A percentile compares a stretch with the other conserved stretches of the same genome.
phyloP scores from a whole-genome alignment of 202 grass and related monocot genomes.

The Digitaria exilis region DNA sequence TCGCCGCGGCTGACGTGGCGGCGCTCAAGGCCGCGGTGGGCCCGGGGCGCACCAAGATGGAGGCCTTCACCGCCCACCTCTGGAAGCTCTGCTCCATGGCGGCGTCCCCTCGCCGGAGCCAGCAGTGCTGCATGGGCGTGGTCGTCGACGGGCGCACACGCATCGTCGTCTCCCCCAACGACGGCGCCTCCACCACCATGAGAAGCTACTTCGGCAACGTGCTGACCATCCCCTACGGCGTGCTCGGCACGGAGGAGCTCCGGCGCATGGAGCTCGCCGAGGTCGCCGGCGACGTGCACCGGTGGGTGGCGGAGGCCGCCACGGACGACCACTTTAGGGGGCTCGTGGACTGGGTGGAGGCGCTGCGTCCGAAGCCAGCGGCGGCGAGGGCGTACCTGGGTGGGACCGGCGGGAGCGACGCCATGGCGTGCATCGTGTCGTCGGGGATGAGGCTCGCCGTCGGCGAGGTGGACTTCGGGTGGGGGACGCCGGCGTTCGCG shows the following conservation, averaged over 20 bases:
- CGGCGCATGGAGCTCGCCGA: constrained; percentile 48
- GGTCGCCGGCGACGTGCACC: constrained; percentile 65
- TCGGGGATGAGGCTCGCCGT: constrained; percentile 66
- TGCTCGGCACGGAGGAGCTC: constrained; percentile 27
- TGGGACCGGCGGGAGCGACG: constrained; percentile 32
- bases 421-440: constrained; percentile 60
- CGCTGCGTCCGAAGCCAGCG: constrained; percentile 44
- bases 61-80: constrained; percentile 78
- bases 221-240: constrained; percentile 68
- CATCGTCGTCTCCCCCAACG: constrained; percentile 26
- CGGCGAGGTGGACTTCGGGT: constrained; percentile 65
- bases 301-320: constrained; percentile 56
- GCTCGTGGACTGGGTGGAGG: constrained; percentile 76
- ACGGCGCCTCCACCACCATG: too few species aligned
- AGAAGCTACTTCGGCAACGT: constrained; percentile 93
- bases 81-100: constrained; percentile 64
- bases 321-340: constrained; percentile 63
- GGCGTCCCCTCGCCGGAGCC: constrained; percentile 11
- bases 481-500: constrained; percentile 62
- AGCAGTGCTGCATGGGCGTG: constrained; percentile 79
- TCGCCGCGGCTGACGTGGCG: constrained; percentile 50
- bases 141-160: constrained; percentile 76
- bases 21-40: constrained; percentile 47
- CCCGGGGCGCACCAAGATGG: constrained; percentile 58
- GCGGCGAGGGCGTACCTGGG: constrained; percentile 49